Conservation (phyloP, 2,329 filamentous ascomycete genomes). For the Claviceps purpurea region DNA sequence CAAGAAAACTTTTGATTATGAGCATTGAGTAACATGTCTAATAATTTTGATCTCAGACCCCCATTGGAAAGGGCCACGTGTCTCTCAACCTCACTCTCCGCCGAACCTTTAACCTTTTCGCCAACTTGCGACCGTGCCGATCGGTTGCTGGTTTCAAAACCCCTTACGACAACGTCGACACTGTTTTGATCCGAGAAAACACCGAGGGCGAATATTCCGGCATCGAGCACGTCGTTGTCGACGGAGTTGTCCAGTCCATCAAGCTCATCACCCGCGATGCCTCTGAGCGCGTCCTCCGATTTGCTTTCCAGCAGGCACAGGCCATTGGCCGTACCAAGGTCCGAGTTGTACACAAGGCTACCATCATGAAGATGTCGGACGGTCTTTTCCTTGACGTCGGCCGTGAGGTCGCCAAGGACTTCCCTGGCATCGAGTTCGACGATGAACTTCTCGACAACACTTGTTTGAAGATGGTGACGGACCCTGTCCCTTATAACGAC, state of each 20-base stretch:
- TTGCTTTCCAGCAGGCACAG: slow-evolving; percentile 95
- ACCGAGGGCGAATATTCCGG: slow-evolving; percentile 99
- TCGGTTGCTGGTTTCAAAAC: slow-evolving; percentile 97
- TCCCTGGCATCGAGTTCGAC: slow-evolving; percentile 90
- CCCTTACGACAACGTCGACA: slow-evolving; percentile 93
- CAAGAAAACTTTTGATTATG: not conserved
- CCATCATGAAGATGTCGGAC: slow-evolving; percentile 99
- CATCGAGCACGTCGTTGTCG: slow-evolving; percentile 95
- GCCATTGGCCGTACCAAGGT: slow-evolving; percentile 93
- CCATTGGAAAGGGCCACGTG: slow-evolving; percentile 96
- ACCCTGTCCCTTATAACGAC: slow-evolving; percentile 94
- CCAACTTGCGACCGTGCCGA: slow-evolving; percentile 95
- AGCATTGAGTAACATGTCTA: not conserved
- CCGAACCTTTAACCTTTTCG: slow-evolving; percentile 98
- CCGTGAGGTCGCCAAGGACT: slow-evolving; percentile 81
- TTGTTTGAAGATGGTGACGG: slow-evolving; percentile 96
- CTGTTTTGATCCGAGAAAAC: slow-evolving; percentile 97
- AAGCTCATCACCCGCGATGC: slow-evolving; percentile 97
- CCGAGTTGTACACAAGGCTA: slow-evolving; percentile 97
- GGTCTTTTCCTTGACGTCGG: slow-evolving; percentile 91
- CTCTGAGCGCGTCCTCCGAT: slow-evolving; percentile 88
- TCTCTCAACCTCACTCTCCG: slow-evolving; percentile 97
- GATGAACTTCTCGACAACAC: slow-evolving; percentile 98
- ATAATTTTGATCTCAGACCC: slow-evolving; percentile 45
- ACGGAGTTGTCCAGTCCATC: slow-evolving; percentile 97